Conservation (phyloP, 345 rosid species). For the Boechera retrofracta region DNA sequence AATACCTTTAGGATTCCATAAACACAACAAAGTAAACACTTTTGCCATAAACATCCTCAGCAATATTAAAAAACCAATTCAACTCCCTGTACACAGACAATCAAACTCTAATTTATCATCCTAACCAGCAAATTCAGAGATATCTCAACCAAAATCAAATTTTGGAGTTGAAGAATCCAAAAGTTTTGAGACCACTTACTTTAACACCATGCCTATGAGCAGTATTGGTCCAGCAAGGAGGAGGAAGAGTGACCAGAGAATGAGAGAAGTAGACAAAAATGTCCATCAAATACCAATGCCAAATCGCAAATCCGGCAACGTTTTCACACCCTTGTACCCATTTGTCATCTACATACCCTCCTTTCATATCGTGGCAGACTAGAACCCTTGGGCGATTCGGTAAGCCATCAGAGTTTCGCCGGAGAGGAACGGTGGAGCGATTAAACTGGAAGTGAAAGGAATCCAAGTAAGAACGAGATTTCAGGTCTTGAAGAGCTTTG, state of each 20-base stretch:
- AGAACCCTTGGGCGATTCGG: constrained; percentile 63
- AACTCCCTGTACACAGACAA: neutral
- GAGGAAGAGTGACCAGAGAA: constrained; percentile 76
- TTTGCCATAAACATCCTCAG: neutral
- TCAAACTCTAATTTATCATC: neutral
- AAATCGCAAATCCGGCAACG: constrained; percentile 61
- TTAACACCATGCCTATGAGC: constrained; percentile 91
- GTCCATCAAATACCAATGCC: constrained; percentile 97
- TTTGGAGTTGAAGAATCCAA: neutral
- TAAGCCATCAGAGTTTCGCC: constrained; percentile 25
- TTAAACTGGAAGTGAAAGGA: constrained; percentile 87
- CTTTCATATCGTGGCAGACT: constrained; percentile 87
- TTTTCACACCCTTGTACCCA: constrained; percentile 87
- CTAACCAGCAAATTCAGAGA: neutral
- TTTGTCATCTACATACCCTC: constrained; percentile 76
- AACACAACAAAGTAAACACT: constrained; percentile 29
- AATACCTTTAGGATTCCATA: constrained; percentile 57
- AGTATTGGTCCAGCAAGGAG: constrained; percentile 91
- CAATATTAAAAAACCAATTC: constrained; percentile 2
- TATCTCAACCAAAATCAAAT: neutral
- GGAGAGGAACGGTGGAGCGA: constrained; percentile 62
- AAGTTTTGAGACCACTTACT: constrained; percentile 44
- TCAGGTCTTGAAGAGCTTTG: constrained; percentile 64
- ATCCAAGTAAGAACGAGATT: constrained; percentile 65
- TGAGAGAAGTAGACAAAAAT: constrained; percentile 86